Percentiles rank a stretch among this genome's conserved stretches.
Evolutionary conservation across 2,329 filamentous ascomycete genomes (phyloP).

Genomic region (Calonectria honghensis): DNA sequence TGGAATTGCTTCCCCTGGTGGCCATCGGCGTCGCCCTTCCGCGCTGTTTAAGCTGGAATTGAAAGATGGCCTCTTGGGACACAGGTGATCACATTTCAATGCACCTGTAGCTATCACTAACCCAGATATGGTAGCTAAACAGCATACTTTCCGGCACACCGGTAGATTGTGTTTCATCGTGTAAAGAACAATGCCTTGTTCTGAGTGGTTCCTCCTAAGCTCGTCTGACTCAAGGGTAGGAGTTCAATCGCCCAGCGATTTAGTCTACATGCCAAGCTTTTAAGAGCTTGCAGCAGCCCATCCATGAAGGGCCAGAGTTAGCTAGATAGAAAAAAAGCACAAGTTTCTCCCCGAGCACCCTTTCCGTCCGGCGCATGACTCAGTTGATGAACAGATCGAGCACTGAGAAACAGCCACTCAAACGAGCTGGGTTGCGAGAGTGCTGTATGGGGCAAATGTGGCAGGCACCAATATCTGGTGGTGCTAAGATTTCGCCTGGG

Average conservation of each 20-base stretch:
- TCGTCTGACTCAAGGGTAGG: neutral
- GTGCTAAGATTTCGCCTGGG: neutral
- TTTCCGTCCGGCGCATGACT: conserved; percentile 2
- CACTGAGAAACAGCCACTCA: neutral
- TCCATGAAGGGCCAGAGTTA: neutral
- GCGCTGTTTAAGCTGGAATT: neutral
- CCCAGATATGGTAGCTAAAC: neutral
- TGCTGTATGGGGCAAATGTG: neutral
- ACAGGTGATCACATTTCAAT: neutral
- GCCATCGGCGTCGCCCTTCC: neutral
- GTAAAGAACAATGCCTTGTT: neutral
- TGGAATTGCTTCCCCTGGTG: conserved; percentile 13
- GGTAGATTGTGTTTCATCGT: neutral
- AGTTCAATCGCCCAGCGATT: neutral
- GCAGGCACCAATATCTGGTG: neutral
- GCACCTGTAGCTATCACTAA: too few species aligned
- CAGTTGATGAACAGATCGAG: neutral
- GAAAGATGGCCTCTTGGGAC: neutral
- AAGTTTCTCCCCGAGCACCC: neutral
- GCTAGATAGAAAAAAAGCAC: neutral
- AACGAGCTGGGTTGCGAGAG: neutral
- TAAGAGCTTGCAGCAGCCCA: neutral
- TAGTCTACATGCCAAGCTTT: neutral
- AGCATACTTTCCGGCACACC: too few species aligned
- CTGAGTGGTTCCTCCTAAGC: neutral